phyloP scores from a whole-genome alignment of 73 alveolate species.

The Paraurostyla sp. region DNA sequence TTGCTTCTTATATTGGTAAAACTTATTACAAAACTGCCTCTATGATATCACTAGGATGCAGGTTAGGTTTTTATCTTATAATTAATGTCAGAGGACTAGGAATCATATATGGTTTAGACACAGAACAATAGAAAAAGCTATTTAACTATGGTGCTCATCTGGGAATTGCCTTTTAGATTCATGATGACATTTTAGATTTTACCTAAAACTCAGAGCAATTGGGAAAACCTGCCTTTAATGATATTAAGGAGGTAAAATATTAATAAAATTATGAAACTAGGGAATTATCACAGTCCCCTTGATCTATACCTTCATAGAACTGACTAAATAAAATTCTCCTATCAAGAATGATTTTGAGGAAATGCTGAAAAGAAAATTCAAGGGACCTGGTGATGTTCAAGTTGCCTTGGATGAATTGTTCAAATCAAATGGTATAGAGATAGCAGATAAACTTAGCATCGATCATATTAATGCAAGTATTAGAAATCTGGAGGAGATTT shows the following conservation, averaged over 20 bases:
- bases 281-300: slow-evolving; percentile 78
- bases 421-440: slow-evolving; percentile 54
- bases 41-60: slow-evolving; percentile 69
- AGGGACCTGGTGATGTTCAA: slow-evolving; percentile 60
- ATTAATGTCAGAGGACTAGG: slow-evolving; percentile 64
- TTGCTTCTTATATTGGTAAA: slow-evolving; percentile 58
- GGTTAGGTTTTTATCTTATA: background rate
- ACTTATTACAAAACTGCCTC: slow-evolving; percentile 76
- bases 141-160: slow-evolving; percentile 73
- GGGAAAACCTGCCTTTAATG: slow-evolving; percentile 79
- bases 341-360: slow-evolving; percentile 18
- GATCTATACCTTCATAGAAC: slow-evolving; percentile 48
- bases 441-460: slow-evolving; percentile 61
- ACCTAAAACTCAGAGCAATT: slow-evolving; percentile 58
- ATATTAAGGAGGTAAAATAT: slow-evolving; percentile 57
- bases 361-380: slow-evolving; percentile 37
- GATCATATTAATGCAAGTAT: slow-evolving; percentile 33
- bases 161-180: slow-evolving; percentile 75
- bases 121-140: slow-evolving; percentile 27
- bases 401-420: slow-evolving; percentile 12
- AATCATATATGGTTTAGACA: slow-evolving; percentile 53
- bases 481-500: background rate
- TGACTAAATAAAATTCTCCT: background rate
- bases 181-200: slow-evolving; percentile 74
- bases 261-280: background rate